Percentiles rank a stretch among this genome's conserved stretches.
Conservation (phyloP, 1,139 yeast species). For the Saccharomycopsis hybrid region DNA sequence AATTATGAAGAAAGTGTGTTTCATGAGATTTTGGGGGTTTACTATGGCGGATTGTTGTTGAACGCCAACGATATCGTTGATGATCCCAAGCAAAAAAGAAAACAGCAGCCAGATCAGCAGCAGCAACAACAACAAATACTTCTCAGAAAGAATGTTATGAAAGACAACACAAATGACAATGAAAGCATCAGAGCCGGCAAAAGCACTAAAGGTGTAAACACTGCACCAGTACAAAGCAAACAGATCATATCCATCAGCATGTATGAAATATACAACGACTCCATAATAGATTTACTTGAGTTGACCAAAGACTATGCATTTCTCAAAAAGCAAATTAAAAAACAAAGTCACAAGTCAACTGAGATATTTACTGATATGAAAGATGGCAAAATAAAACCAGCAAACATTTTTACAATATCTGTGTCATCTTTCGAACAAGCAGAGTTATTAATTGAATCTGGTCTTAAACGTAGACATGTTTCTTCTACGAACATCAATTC, state of each 20-base stretch:
- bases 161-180: not conserved
- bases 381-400: slow-evolving; percentile 34
- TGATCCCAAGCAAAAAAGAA: not conserved
- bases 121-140: slow-evolving; percentile 15
- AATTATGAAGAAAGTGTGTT: slow-evolving; percentile 1
- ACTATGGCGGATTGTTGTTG: slow-evolving; percentile 17
- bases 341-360: slow-evolving; percentile 22
- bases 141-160: not conserved
- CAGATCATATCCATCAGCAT: slow-evolving; percentile 32
- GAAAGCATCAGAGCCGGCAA: not conserved
- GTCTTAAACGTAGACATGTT: slow-evolving; percentile 13
- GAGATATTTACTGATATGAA: slow-evolving; percentile 28
- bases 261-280: slow-evolving; percentile 38
- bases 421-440: slow-evolving; percentile 29
- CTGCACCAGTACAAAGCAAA: not conserved
- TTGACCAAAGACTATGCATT: slow-evolving; percentile 31
- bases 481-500: slow-evolving; percentile 28
- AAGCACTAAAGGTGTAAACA: not conserved
- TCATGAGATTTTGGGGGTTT: slow-evolving; percentile 17
- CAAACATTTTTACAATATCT: slow-evolving; percentile 30
- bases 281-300: slow-evolving; percentile 35
- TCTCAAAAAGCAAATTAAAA: slow-evolving; percentile 28
- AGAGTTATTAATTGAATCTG: slow-evolving; percentile 23
- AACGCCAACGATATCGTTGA: slow-evolving; percentile 17
- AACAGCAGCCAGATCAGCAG: not conserved